These are phyloP conservation scores for Xylariaceae sp. DNA, from an alignment of 2,329 filamentous ascomycete genomes.

Conservation along the genomic window DNA sequence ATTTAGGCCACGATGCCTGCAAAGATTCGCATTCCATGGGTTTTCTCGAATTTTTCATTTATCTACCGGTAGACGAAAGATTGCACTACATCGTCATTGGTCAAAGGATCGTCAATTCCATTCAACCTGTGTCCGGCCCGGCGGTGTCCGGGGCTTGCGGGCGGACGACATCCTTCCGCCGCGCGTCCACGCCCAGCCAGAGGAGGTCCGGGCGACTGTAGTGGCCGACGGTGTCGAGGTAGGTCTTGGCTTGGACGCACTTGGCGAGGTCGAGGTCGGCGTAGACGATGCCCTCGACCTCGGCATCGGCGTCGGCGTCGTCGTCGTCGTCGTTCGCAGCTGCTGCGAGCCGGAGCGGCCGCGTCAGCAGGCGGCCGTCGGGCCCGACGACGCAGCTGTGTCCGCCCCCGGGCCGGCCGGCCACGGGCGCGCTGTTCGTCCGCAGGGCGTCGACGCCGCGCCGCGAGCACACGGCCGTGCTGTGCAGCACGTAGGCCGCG, in stretches of 20 bases:
- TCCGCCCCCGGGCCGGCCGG: constrained; percentile 34
- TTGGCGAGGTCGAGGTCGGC: constrained; percentile 38
- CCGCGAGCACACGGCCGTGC: constrained; percentile 37
- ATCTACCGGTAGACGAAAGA: no score
- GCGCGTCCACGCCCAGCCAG: neutral
- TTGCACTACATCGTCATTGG: no score
- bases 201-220: constrained; percentile 44
- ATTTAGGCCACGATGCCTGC: no score
- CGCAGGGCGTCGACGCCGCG: constrained; percentile 35
- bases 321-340: no score
- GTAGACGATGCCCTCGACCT: constrained; percentile 38
- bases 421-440: constrained; percentile 32
- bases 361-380: constrained; percentile 38
- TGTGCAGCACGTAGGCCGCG: constrained; percentile 45
- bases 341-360: no score
- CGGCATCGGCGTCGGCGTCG: constrained; percentile 23
- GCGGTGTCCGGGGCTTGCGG: neutral
- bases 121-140: no score
- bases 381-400: constrained; percentile 40
- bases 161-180: neutral
- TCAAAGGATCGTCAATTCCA: no score
- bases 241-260: constrained; percentile 31
- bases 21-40: no score
- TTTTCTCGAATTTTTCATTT: no score
- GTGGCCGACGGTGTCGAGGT: constrained; percentile 40